phyloP scores from a whole-genome alignment of 2,329 filamentous ascomycete species.

The Aspergillus oerlinghausenensis region DNA sequence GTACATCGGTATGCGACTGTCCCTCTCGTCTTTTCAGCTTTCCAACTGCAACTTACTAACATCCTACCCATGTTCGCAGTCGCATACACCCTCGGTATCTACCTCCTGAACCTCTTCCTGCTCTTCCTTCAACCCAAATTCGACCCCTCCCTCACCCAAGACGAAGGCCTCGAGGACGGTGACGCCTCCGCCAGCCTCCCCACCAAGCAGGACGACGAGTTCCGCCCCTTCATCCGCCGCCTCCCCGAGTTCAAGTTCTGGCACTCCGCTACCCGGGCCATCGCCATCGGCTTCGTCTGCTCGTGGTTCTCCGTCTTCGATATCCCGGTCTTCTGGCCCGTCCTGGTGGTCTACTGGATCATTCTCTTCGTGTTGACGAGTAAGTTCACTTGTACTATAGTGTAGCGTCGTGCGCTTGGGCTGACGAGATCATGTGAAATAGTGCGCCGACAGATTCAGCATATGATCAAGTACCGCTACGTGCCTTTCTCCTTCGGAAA shows the following conservation, averaged over 20 bases:
- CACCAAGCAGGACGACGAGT: constrained; percentile 95
- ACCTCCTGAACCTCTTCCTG: constrained; percentile 97
- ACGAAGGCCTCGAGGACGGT: constrained; percentile 95
- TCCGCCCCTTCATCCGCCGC: constrained; percentile 91
- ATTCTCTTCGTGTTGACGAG: constrained; percentile 94
- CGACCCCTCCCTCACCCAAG: constrained; percentile 90
- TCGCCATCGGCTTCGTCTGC: constrained; percentile 78
- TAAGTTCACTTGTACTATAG: constrained; percentile 47
- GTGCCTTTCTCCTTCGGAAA: constrained; percentile 92
- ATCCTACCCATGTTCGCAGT: constrained; percentile 50
- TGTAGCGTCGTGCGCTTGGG: background rate
- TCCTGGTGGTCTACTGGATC: constrained; percentile 97
- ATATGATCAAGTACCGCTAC: constrained; percentile 99
- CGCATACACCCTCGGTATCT: constrained; percentile 95
- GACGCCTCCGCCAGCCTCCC: constrained; percentile 69
- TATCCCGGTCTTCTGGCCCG: constrained; percentile 97
- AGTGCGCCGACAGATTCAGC: constrained; percentile 99
- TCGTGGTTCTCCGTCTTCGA: constrained; percentile 94
- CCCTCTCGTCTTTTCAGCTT: background rate
- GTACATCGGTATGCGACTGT: constrained; percentile 75
- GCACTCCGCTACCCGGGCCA: constrained; percentile 88
- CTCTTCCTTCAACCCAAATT: constrained; percentile 98
- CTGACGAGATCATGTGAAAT: background rate
- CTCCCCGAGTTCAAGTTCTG: constrained; percentile 99
- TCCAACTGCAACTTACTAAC: background rate